Evolutionary conservation across 345 rosid genomes (phyloP).

Genomic region (Mallotus nudiflorus): DNA sequence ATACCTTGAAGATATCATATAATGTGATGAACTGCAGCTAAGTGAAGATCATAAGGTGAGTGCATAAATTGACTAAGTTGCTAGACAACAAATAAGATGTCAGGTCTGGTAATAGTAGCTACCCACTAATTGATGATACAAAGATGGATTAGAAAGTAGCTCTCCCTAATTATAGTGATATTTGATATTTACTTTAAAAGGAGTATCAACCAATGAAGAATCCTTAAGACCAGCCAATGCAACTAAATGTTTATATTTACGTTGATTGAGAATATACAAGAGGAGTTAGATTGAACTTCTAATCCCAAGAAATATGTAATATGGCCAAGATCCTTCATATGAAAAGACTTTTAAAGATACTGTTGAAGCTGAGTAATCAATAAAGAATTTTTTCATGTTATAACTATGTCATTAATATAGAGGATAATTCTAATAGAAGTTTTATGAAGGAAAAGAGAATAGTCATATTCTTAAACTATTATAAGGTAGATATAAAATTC

Average conservation of each 20-base stretch:
- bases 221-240: background rate
- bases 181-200: background rate
- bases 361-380: background rate
- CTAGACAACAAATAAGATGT: background rate
- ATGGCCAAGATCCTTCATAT: background rate
- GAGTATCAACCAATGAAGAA: background rate
- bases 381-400: background rate
- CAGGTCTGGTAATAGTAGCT: background rate
- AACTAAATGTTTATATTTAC: background rate
- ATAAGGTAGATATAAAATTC: background rate
- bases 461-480: background rate
- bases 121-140: conserved; percentile 6
- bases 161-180: background rate
- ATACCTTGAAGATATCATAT: background rate
- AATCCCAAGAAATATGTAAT: conserved; percentile 3
- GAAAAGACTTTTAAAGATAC: background rate
- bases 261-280: background rate
- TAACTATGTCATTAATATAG: background rate
- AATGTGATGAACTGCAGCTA: background rate
- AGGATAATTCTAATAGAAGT: background rate
- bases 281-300: background rate
- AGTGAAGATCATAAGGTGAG: background rate
- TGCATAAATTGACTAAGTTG: conserved; percentile 7
- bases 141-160: background rate
- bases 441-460: background rate